Evolutionary conservation across 805 yeast genomes (phyloP).

Genomic region (Babjeviella inositovora): DNA sequence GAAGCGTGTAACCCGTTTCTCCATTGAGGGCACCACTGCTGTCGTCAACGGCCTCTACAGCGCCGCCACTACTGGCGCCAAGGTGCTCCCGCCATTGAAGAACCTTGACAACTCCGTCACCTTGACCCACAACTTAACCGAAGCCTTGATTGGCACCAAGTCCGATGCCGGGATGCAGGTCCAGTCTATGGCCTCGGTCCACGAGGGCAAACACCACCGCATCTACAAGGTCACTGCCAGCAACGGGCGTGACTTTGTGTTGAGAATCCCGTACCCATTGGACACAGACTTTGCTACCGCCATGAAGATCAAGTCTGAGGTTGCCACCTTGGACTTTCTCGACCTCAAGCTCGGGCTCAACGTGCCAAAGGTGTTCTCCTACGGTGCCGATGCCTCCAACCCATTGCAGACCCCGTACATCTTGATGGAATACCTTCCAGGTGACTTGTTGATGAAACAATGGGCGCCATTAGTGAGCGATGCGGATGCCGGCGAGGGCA

Average conservation of each 20-base stretch:
- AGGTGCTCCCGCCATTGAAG: conserved; percentile 15
- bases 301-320: conserved; percentile 71
- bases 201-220: conserved; percentile 91
- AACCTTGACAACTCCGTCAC: conserved; percentile 20
- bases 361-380: conserved; percentile 61
- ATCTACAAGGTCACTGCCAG: conserved; percentile 59
- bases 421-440: conserved; percentile 65
- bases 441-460: conserved; percentile 69
- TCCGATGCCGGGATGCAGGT: conserved; percentile 30
- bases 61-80: conserved; percentile 8
- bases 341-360: conserved; percentile 43
- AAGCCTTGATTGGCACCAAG: conserved; percentile 24
- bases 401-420: conserved; percentile 61
- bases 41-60: conserved; percentile 27
- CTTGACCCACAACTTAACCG: conserved; percentile 30
- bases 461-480: conserved; percentile 79
- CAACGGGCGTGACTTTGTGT: conserved; percentile 42
- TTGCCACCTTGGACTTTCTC: conserved; percentile 83
- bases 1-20: conserved; percentile 66
- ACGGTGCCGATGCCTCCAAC: conserved; percentile 46
- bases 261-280: conserved; percentile 76
- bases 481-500: conserved; percentile 29
- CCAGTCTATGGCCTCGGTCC: conserved; percentile 66
- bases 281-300: conserved; percentile 51
- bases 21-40: conserved; percentile 58